A percentile compares a stretch with the other conserved stretches of the same genome.
Conservation (phyloP, 1,284 basidiomycete species). For the Irpex rosettiformis region DNA sequence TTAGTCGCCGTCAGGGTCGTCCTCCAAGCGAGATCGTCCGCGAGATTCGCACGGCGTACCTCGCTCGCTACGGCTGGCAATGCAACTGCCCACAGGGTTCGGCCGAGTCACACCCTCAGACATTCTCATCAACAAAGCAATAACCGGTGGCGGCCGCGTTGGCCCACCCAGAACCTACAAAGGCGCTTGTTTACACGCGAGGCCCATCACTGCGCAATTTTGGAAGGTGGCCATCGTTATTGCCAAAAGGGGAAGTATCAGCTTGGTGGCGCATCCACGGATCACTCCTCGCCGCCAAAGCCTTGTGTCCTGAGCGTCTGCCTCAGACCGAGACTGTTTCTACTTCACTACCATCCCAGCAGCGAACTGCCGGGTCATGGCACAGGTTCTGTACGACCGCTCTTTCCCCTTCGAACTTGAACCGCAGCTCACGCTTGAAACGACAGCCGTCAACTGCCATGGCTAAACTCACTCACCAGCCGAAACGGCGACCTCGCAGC, state of each 20-base stretch:
- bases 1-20: background rate
- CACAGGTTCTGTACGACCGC: background rate
- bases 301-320: background rate
- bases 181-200: background rate
- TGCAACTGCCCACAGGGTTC: background rate
- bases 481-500: background rate
- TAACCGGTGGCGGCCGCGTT: too few relatives aligned
- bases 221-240: background rate
- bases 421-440: background rate
- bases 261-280: background rate
- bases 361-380: background rate
- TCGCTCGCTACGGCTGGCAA: background rate
- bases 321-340: too few relatives aligned
- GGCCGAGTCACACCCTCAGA: background rate
- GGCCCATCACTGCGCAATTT: background rate
- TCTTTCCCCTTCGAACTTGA: background rate
- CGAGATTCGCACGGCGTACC: slow-evolving; percentile 2
- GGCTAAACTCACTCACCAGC: background rate
- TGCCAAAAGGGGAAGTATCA: background rate
- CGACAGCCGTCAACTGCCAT: background rate
- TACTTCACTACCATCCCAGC: background rate
- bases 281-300: background rate
- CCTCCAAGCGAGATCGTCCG: slow-evolving; percentile 1
- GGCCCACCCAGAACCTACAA: too few relatives aligned
- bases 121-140: too few relatives aligned